These are phyloP conservation scores for Venturia nashicola DNA, from an alignment of 2,329 filamentous ascomycete genomes.

Conservation along the genomic window DNA sequence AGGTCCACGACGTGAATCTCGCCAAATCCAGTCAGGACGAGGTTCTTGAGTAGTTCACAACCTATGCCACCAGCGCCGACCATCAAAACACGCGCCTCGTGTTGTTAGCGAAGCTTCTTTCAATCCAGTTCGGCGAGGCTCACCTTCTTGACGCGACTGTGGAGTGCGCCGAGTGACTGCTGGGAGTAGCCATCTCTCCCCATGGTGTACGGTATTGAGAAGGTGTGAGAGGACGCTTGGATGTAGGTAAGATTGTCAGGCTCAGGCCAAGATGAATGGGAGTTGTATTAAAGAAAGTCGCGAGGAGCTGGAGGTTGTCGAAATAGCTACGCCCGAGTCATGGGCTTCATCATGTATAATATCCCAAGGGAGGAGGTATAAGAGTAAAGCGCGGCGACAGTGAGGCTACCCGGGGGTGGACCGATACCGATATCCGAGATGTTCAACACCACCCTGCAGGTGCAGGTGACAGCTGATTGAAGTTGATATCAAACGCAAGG, in stretches of 20 bases:
- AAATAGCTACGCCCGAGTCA: too few species aligned
- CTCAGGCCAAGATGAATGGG: background rate
- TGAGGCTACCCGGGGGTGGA: background rate
- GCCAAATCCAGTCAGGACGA: slow-evolving; percentile 82
- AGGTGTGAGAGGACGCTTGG: background rate
- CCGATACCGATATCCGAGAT: background rate
- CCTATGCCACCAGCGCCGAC: slow-evolving; percentile 96
- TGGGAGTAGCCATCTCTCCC: slow-evolving; percentile 36
- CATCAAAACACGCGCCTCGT: slow-evolving; percentile 74
- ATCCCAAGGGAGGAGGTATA: too few species aligned
- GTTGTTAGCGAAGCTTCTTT: slow-evolving; percentile 1
- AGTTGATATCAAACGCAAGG: too few species aligned
- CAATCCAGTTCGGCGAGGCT: slow-evolving; percentile 13
- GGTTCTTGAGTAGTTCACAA: slow-evolving; percentile 93
- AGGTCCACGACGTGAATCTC: slow-evolving; percentile 93
- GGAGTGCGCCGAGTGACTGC: slow-evolving; percentile 57
- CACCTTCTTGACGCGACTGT: slow-evolving; percentile 59
- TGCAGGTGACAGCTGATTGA: too few species aligned
- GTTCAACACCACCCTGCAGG: too few species aligned
- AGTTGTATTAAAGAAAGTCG: background rate
- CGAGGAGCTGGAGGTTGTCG: background rate
- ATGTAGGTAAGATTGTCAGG: background rate
- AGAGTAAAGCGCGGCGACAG: background rate
- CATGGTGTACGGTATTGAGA: slow-evolving; percentile 22
- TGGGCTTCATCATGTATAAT: too few species aligned